A percentile compares a stretch with the other conserved stretches of the same genome.
Evolutionary conservation across 1,139 yeast species (phyloP).

Genomic region (Kluyveromyces sp.): DNA sequence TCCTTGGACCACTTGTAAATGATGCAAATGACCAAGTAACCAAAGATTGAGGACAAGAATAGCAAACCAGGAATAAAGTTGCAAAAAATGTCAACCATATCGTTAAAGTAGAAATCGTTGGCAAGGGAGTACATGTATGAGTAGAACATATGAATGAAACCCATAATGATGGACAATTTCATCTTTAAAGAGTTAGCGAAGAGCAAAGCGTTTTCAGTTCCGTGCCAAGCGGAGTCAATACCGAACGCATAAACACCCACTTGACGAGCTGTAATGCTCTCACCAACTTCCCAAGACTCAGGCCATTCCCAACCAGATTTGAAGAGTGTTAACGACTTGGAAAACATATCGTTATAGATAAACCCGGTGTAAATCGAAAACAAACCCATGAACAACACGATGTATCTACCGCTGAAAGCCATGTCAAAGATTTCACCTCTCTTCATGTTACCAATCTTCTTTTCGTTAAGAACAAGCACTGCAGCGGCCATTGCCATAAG

Average conservation of each 20-base stretch:
- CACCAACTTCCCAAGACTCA: conserved; percentile 52
- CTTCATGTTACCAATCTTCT: conserved; percentile 51
- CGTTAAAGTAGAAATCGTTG: conserved; percentile 65
- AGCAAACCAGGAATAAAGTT: conserved; percentile 89
- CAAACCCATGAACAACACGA: conserved; percentile 79
- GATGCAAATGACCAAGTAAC: conserved; percentile 76
- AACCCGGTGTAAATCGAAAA: conserved; percentile 93
- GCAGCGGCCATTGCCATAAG: conserved; percentile 68
- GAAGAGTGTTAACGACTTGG: conserved; percentile 81
- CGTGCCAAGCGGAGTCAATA: conserved; percentile 94
- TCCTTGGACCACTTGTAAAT: conserved; percentile 92
- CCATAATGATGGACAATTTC: conserved; percentile 93
- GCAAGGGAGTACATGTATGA: conserved; percentile 79
- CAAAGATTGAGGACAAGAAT: conserved; percentile 94
- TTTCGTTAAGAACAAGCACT: conserved; percentile 62
- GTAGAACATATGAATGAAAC: conserved; percentile 90
- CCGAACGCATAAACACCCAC: conserved; percentile 77
- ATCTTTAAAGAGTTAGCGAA: conserved; percentile 93
- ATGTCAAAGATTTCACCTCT: conserved; percentile 93
- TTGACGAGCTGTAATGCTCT: conserved; percentile 53
- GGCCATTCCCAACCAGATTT: conserved; percentile 93
- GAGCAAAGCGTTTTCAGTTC: conserved; percentile 81
- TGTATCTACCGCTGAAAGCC: conserved; percentile 92
- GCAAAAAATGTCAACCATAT: conserved; percentile 79
- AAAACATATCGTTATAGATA: conserved; percentile 86